A percentile compares a stretch with the other conserved stretches of the same genome.
phyloP scores from a whole-genome alignment of 192 early-diverging fungal genomes.

The Fimicolochytrium jonesii region DNA sequence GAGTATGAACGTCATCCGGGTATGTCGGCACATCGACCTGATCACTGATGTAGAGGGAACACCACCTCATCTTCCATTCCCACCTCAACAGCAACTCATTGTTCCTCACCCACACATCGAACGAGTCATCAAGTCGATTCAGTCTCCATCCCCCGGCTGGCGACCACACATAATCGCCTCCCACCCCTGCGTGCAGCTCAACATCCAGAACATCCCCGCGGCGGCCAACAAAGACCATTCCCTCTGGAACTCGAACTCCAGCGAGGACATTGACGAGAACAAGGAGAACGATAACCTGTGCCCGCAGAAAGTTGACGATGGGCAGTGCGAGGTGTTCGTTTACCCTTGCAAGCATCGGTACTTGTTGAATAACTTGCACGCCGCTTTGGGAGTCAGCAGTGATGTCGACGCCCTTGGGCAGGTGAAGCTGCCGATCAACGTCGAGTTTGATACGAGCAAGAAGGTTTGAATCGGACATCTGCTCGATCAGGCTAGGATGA shows the following conservation, averaged over 20 bases:
- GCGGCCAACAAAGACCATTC: slow-evolving; percentile 9
- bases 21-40: background rate
- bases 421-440: background rate
- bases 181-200: slow-evolving; percentile 15
- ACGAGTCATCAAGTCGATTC: slow-evolving; percentile 1
- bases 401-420: slow-evolving; percentile 15
- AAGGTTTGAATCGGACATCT: background rate
- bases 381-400: background rate
- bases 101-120: slow-evolving; percentile 13
- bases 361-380: slow-evolving; percentile 8
- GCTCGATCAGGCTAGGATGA: background rate
- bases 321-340: background rate
- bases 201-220: slow-evolving; percentile 14
- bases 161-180: background rate
- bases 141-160: background rate
- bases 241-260: slow-evolving; percentile 7
- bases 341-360: slow-evolving; percentile 16
- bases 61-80: background rate
- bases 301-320: slow-evolving; percentile 18
- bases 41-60: background rate
- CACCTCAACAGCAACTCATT: slow-evolving; percentile 5
- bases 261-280: background rate
- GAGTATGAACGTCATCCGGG: slow-evolving; percentile 10
- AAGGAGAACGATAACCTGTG: background rate
- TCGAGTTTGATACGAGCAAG: slow-evolving; percentile 8